phyloP scores from a whole-genome alignment of 768 basidiomycete genomes.

The Kwoniella sp. region DNA sequence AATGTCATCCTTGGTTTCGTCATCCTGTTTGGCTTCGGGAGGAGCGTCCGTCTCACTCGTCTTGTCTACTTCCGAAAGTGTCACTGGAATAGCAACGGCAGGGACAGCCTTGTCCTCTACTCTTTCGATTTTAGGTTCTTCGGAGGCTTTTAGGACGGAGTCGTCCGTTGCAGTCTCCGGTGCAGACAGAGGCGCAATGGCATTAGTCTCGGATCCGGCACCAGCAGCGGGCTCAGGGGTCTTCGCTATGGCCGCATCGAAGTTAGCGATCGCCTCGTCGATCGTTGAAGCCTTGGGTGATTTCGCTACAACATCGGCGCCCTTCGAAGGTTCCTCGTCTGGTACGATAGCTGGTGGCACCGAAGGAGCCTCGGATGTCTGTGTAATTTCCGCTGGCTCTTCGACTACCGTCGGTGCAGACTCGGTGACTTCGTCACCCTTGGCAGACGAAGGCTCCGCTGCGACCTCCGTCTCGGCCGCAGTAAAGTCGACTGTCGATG shows the following conservation, averaged over 20 bases:
- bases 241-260: conserved; percentile 38
- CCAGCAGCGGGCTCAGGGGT: conserved; percentile 23
- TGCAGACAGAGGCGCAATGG: background rate
- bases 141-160: conserved; percentile 8
- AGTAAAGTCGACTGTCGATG: background rate
- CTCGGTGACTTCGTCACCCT: background rate
- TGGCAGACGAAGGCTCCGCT: background rate
- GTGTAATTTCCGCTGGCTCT: conserved; percentile 9
- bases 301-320: background rate
- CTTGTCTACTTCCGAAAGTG: background rate
- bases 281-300: conserved; percentile 33
- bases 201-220: background rate
- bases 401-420: conserved; percentile 3
- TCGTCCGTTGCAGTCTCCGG: conserved; percentile 2
- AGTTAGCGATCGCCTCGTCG: conserved; percentile 49
- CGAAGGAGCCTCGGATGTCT: background rate
- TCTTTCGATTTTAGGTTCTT: conserved; percentile 12
- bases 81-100: conserved; percentile 5
- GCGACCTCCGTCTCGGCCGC: background rate
- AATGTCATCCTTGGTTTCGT: background rate
- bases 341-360: conserved; percentile 8
- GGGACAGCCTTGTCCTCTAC: conserved; percentile 21
- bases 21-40: background rate
- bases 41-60: background rate
- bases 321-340: background rate